Evolutionary conservation across 2,329 filamentous ascomycete species (phyloP), one percentile per base, ranked within the genome.

Genomic region (Claviceps sp.): DNA sequence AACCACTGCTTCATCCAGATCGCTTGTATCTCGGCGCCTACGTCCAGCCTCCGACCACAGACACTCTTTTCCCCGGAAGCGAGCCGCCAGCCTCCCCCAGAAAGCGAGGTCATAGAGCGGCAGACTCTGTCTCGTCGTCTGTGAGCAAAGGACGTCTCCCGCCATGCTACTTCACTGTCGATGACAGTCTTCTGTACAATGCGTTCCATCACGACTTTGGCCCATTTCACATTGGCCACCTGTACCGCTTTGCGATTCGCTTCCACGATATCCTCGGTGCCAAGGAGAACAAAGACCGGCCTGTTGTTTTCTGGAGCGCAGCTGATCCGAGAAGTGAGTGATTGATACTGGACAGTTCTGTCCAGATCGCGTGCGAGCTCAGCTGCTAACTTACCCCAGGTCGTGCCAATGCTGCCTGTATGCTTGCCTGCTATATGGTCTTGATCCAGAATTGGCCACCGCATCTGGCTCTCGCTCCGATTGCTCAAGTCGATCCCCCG

Each of bases 161-260:
- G 52, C 93, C 93, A 1, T 90, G 87, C 65, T 98, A 97, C 72
- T 98, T 98, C 70, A 91, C 88, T 49, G 84, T 97, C 59, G 93
- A 98, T 65, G 88, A 95, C 65, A 85, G 77, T 42, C 82, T 98
- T 45, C 78, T 95, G 47, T 98, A 98, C 77, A 98, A 98, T 68
- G 90, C 91, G 37, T 98, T 98, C 70, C 90, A 97, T 71, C 90
- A 94, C 63, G 93, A 98, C 71, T 98, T 98, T 68, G 93, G 93
- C 62, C 93, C 93, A 62, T 76, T 98, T 54, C 93, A 98, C 73
- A 95, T 98, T 60, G 93, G 93, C 26, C 93, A 98, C 67, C 74
- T 98, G 42, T 98, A 97, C 75, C 82, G 93, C 56, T 98, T 97
- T 67, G 91, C 93, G 4, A 86, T 97, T 51, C 85, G 91, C 62